Evolutionary conservation across 2,329 filamentous ascomycete genomes (phyloP).

Genomic region (Calonectria pseudoturangicola): DNA sequence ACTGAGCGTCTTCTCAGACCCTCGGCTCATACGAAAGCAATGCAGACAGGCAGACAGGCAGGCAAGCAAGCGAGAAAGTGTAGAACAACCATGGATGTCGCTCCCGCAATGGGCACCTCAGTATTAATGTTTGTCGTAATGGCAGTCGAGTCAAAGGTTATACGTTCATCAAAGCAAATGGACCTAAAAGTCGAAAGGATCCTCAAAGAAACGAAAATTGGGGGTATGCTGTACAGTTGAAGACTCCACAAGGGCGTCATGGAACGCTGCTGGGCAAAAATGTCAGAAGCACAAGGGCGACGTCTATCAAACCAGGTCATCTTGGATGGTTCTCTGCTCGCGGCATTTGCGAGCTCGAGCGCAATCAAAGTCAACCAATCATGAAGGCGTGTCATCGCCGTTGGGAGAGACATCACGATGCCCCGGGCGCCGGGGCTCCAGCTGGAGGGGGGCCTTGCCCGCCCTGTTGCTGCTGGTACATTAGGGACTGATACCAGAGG

Average conservation of each 20-base stretch:
- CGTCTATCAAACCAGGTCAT: conserved; percentile 60
- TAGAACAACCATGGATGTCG: conserved; percentile 50
- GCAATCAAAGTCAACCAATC: conserved; percentile 60
- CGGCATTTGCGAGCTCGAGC: conserved; percentile 51
- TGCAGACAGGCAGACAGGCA: conserved; percentile 37
- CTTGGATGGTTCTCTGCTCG: conserved; percentile 53
- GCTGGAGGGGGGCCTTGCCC: conserved; percentile 61
- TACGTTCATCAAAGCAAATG: conserved; percentile 56
- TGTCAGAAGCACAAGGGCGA: conserved; percentile 53
- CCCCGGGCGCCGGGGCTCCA: conserved; percentile 60
- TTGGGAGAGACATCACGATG: conserved; percentile 58
- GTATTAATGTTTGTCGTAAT: conserved; percentile 52
- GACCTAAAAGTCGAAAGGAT: conserved; percentile 48
- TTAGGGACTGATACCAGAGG: conserved; percentile 85
- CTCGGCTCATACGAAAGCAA: conserved; percentile 47
- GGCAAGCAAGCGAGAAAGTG: conserved; percentile 37
- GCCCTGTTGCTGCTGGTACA: conserved; percentile 65
- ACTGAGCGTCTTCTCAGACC: conserved; percentile 46
- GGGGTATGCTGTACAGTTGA: conserved; percentile 58
- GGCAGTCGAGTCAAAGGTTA: conserved; percentile 52
- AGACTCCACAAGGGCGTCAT: conserved; percentile 56
- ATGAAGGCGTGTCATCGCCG: conserved; percentile 52
- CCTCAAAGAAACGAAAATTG: conserved; percentile 52
- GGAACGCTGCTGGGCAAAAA: conserved; percentile 47
- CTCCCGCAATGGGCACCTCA: conserved; percentile 46